phyloP scores from a whole-genome alignment of 352 stramenopile genomes.

The Globisporangium abappressorium region DNA sequence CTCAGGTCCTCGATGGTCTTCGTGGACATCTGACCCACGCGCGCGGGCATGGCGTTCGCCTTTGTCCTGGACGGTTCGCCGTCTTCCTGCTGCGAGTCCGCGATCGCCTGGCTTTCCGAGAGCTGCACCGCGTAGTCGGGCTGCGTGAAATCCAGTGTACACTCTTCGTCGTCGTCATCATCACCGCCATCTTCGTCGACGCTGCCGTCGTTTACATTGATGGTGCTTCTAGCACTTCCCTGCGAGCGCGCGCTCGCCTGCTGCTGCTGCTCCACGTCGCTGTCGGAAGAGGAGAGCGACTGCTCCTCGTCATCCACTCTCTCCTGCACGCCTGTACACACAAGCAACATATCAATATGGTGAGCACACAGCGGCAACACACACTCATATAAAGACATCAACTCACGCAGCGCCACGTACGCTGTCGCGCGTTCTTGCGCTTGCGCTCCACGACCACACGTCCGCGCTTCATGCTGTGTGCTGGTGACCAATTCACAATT shows the following conservation, averaged over 20 bases:
- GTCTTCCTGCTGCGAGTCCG: constrained; percentile 28
- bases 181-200: constrained; percentile 7
- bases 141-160: constrained; percentile 73
- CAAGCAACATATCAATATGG: neutral
- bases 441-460: constrained; percentile 22
- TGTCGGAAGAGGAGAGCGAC: constrained; percentile 12
- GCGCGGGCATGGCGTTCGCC: constrained; percentile 31
- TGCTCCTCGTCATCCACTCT: constrained; percentile 24
- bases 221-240: constrained; percentile 21
- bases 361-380: neutral
- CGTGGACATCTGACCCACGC: constrained; percentile 44
- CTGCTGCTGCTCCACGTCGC: constrained; percentile 30
- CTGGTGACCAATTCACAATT: constrained; percentile 1
- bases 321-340: constrained; percentile 25
- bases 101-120: constrained; percentile 31
- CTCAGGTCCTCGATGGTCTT: constrained; percentile 76
- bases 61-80: constrained; percentile 37
- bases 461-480: constrained; percentile 36
- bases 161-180: constrained; percentile 35
- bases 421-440: constrained; percentile 34
- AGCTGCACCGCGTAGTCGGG: constrained; percentile 64
- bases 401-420: constrained; percentile 17
- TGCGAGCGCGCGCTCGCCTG: constrained; percentile 26
- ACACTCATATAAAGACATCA: neutral
- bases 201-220: constrained; percentile 14